Evolutionary conservation across 345 rosid species (phyloP).

Genomic region (Cardamine chenopodiifolia): DNA sequence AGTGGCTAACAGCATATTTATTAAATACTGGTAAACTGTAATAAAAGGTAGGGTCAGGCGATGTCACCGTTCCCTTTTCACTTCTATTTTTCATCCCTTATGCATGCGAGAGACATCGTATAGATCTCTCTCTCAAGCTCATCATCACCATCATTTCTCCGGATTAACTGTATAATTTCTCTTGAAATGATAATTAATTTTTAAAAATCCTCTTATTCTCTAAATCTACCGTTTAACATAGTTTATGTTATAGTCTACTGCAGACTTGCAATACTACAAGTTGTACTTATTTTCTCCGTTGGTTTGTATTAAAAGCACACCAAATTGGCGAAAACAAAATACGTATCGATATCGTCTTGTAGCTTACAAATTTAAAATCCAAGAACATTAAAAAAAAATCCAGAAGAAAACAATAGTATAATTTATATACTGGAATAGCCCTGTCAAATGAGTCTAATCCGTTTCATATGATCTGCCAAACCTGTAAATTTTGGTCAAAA

Average conservation of each 20-base stretch:
- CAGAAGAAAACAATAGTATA: constrained; percentile 16
- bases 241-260: background rate
- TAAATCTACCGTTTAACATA: background rate
- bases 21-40: background rate
- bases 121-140: background rate
- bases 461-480: too few relatives aligned
- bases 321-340: background rate
- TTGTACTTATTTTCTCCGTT: constrained; percentile 3
- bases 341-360: background rate
- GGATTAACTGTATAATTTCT: background rate
- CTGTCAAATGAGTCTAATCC: too few relatives aligned
- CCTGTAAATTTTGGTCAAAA: too few relatives aligned
- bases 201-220: background rate
- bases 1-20: background rate
- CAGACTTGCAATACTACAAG: background rate
- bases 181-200: background rate
- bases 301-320: constrained; percentile 21
- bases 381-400: background rate
- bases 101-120: constrained; percentile 10
- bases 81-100: background rate
- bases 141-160: constrained; percentile 6
- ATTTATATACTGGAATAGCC: background rate
- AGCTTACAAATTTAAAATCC: background rate
- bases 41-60: background rate
- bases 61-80: background rate